Base-by-base conservation (phyloP, 2,329 filamentous ascomycete species). In the Hyphodiscus sp. region DNA sequence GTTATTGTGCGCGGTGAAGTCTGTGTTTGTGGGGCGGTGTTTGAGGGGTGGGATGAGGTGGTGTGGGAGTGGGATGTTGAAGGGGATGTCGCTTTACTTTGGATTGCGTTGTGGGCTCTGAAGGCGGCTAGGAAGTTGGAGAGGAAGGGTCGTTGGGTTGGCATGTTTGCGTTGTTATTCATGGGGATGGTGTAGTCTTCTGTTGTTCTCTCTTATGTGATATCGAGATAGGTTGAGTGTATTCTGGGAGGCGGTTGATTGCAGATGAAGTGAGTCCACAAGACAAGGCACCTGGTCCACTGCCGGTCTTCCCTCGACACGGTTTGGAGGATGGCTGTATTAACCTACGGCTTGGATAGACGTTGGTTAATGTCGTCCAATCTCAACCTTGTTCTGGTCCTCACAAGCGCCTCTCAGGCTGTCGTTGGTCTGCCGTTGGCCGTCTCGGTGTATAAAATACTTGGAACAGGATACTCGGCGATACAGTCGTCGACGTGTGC, bases 91-190 rank as follows among this genome's bases (percentile, higher is more conserved):
- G 61, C 57, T 54, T 63, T 58, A 47, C 55, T 60, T 51, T 64
- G 62, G 41, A 65, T 64, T 19, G 61, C 58, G 20, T 58, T 60
- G 48, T 65, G 66, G 9, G 64, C 63, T 41, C 66, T 54, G 56
- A 69, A 69, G n/a, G 66, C 65, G 13, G 66, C 64, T 43, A 69
- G 60, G 59, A 69, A 67, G 52, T 63, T 65, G 38, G 65, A 58
- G 52, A 69, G 62, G 58, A 69, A 69, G 20, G 67, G 66, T 29
- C 67, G 59, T 61, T 68, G 67, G 9, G 62, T 62, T 42, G 66
- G 54, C 60, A 67, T 65, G 33, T 20, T 47, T 59, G 45, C 19
- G 16, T 52, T 15, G 38, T 29, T 53, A 9, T 23, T 45, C 18
- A 45, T 23, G 10, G 33, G 23, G 23, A 26, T 68, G 67, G 9